Conservation (phyloP, 2,329 filamentous ascomycete genomes). For the Xylariaceae sp. region DNA sequence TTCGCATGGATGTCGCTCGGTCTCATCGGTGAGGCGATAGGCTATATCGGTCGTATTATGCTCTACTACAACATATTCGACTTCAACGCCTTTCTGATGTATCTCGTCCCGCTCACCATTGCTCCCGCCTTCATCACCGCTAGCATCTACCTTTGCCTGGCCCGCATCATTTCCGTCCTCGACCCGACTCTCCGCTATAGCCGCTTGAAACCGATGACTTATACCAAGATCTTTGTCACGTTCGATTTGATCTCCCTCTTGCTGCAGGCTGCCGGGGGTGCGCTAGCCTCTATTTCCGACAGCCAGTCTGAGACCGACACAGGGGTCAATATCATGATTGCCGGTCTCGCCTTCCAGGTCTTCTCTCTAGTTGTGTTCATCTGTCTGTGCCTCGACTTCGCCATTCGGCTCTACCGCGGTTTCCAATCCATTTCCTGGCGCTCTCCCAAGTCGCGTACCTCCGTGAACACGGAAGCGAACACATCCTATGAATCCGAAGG, state of each 20-base stretch:
- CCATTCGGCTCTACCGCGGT: background rate
- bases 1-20: background rate
- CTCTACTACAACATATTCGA: constrained; percentile 1
- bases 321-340: constrained; percentile 2
- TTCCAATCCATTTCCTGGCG: background rate
- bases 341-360: constrained; percentile 2
- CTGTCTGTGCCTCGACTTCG: background rate
- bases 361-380: constrained; percentile 1
- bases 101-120: constrained; percentile 1
- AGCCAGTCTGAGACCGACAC: background rate
- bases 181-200: background rate
- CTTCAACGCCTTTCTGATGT: constrained; percentile 1
- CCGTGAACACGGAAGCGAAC: background rate
- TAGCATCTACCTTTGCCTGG: constrained; percentile 1
- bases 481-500: background rate
- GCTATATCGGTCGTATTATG: background rate
- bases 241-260: constrained; percentile 1
- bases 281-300: background rate
- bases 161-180: background rate
- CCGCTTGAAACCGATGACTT: constrained; percentile 1
- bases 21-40: background rate
- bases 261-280: constrained; percentile 1
- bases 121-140: constrained; percentile 1
- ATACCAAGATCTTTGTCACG: constrained; percentile 2
- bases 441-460: background rate